These are phyloP conservation scores for Pseudogymnoascus sp. DNA, from an alignment of 2,329 filamentous ascomycete genomes.

Conservation along the genomic window DNA sequence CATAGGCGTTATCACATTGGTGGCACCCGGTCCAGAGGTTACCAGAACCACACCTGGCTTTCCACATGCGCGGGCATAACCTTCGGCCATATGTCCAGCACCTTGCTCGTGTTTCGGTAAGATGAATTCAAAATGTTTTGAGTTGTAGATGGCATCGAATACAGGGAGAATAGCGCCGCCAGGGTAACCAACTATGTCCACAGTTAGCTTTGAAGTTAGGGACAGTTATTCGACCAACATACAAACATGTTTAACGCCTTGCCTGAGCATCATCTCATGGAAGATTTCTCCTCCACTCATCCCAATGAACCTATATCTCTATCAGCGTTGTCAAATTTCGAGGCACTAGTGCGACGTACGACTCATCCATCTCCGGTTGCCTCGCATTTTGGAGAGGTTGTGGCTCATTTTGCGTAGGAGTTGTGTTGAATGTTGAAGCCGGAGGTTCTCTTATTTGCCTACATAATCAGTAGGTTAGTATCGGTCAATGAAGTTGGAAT, in stretches of 20 bases:
- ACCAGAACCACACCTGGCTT: constrained; percentile 94
- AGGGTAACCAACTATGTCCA: constrained; percentile 65
- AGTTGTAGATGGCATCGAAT: constrained; percentile 98
- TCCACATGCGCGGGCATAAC: constrained; percentile 87
- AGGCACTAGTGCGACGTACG: constrained; percentile 40
- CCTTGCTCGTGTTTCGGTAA: constrained; percentile 95
- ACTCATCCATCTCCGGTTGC: constrained; percentile 65
- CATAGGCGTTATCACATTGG: constrained; percentile 93
- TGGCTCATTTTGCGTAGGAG: constrained; percentile 46
- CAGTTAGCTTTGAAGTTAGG: not conserved
- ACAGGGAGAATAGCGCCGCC: constrained; percentile 95
- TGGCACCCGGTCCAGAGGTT: constrained; percentile 91
- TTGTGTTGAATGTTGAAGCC: constrained; percentile 51
- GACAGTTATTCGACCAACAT: constrained; percentile 30
- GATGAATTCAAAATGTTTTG: constrained; percentile 91
- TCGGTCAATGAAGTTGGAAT: constrained; percentile 8
- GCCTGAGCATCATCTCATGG: constrained; percentile 97
- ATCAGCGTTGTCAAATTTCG: constrained; percentile 9
- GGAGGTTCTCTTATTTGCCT: constrained; percentile 52
- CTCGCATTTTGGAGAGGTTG: constrained; percentile 57
- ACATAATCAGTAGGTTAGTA: constrained; percentile 18
- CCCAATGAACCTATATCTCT: constrained; percentile 64
- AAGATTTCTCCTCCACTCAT: constrained; percentile 95
- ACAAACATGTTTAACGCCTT: constrained; percentile 91
- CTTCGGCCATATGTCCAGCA: constrained; percentile 96